phyloP scores from a whole-genome alignment of 306 rosid species.

The Vigna hirtella region DNA sequence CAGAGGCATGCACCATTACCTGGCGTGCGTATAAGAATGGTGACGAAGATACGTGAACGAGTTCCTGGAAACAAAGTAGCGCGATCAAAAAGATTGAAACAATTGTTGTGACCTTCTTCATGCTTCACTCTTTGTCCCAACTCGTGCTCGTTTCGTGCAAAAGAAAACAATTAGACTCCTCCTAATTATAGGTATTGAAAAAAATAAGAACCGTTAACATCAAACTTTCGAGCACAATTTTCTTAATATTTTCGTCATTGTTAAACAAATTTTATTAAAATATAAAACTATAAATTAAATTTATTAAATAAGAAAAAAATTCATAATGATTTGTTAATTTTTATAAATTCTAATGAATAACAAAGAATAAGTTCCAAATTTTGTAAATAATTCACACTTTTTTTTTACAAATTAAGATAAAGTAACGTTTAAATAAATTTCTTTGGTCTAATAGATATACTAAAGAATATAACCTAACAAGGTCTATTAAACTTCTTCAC shows the following conservation, averaged over 20 bases:
- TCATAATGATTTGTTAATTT: too few species aligned
- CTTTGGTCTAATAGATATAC: too few species aligned
- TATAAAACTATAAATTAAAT: neutral
- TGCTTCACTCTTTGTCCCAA: conserved; percentile 38
- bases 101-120: conserved; percentile 50
- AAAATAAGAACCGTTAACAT: neutral
- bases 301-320: neutral
- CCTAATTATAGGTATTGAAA: neutral
- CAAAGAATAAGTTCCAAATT: too few species aligned
- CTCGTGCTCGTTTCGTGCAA: conserved; percentile 1
- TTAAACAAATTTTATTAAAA: neutral
- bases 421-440: too few species aligned
- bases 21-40: conserved; percentile 49
- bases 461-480: too few species aligned
- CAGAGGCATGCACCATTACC: conserved; percentile 23
- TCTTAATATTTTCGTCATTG: too few species aligned
- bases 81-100: conserved; percentile 47
- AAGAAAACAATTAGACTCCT: neutral
- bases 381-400: too few species aligned
- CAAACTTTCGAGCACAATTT: neutral
- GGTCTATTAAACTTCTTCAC: too few species aligned
- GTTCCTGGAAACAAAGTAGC: conserved; percentile 41
- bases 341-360: too few species aligned
- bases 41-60: conserved; percentile 49
- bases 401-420: too few species aligned